These are phyloP conservation scores for Phaeotremella fagi DNA, from an alignment of 768 basidiomycete genomes.

Conservation along the genomic window DNA sequence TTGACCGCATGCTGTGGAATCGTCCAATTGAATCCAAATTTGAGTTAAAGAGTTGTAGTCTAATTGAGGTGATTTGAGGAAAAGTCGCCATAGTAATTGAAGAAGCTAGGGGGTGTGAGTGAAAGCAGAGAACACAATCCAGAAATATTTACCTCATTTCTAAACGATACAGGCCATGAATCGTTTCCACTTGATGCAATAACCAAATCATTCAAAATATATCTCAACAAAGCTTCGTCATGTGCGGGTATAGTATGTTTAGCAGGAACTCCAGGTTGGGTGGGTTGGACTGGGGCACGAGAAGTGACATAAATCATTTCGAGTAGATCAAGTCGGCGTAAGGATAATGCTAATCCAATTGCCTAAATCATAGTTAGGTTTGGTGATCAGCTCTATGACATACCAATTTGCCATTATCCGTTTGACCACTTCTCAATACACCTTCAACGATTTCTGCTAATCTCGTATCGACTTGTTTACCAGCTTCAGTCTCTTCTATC, in stretches of 20 bases:
- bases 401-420: constrained; percentile 88
- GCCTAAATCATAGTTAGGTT: constrained; percentile 65
- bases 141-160: constrained; percentile 49
- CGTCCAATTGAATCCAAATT: constrained; percentile 80
- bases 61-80: constrained; percentile 61
- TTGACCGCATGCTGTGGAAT: constrained; percentile 50
- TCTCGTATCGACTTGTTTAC: constrained; percentile 68
- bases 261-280: constrained; percentile 10
- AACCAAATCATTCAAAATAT: constrained; percentile 86
- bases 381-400: constrained; percentile 14
- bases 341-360: constrained; percentile 90
- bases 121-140: background rate
- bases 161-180: constrained; percentile 37
- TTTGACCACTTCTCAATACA: constrained; percentile 78
- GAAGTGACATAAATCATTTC: constrained; percentile 57
- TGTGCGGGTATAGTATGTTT: constrained; percentile 56
- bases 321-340: constrained; percentile 80
- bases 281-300: constrained; percentile 16
- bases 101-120: constrained; percentile 45
- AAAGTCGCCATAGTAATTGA: constrained; percentile 64
- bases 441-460: constrained; percentile 80
- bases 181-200: constrained; percentile 79
- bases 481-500: constrained; percentile 62
- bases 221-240: constrained; percentile 75
- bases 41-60: constrained; percentile 78